Base-by-base conservation (phyloP, 73 alveolate genomes). In the Effrenium voratum region DNA sequence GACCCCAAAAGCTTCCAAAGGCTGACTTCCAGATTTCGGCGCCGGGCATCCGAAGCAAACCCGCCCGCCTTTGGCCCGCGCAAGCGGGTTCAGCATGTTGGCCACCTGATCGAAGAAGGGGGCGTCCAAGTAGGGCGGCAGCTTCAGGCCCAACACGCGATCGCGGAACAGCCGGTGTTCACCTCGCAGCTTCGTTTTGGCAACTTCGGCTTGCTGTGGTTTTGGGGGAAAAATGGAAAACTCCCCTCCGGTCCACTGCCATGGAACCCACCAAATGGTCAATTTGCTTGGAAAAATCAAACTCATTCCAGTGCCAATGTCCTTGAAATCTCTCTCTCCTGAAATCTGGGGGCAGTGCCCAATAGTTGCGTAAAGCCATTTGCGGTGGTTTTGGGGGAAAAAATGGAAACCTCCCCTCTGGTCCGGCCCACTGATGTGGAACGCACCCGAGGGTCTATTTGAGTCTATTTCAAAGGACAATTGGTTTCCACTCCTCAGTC, bases 91-190 rank as follows among this genome's bases (percentile, higher is more conserved):
- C 88, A 90, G 59, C 97, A 90, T 90, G 55, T 50, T 36, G 22
- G 97, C 97, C 87, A 90, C 97, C 22, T 86, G 76, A 36, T 70
- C 97, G 43, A 90, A 90, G 97, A 90, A 46, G 16, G 97, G 97
- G 15, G 57, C 97, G 38, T 90, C 97, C 87, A 90, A 43, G 87
- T 90, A 90, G 1, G 97, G 97, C 5, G 97, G 97, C 60, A 90
- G 57, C 46, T 90, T 90, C 46, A 90, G 68, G 76, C 97, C 97
- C 75, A 45, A 44, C 10, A 41, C 88, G 40, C 36, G 40, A 5
- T 43, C 12, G 88, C 30, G 43, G n/a, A 57, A 57, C 16, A 57
- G 72, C 16, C 28, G 72, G 72, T 22, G 28, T 22, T 57, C 72
- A 22, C 28, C n/a, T 22, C 16, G 28, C n/a, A 0, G 72, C 1